phyloP scores from a whole-genome alignment of 768 basidiomycete genomes.

The Lactarius sp. region DNA sequence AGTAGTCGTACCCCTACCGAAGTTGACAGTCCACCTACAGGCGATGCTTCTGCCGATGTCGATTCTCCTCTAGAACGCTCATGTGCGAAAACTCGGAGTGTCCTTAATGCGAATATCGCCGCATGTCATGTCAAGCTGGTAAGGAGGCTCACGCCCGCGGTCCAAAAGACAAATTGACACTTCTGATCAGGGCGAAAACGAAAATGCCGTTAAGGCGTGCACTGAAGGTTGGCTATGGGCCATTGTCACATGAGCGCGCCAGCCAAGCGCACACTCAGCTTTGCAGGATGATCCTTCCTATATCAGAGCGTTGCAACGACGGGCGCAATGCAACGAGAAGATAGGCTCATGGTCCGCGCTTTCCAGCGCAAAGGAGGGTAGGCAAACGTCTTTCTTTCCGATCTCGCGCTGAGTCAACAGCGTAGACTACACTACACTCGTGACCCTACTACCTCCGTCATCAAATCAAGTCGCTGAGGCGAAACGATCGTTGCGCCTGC shows the following conservation, averaged over 20 bases:
- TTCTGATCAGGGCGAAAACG: constrained; percentile 18
- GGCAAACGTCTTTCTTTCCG: constrained; percentile 1
- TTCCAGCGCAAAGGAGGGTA: constrained; percentile 80
- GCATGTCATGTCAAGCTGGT: constrained; percentile 82
- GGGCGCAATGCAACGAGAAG: constrained; percentile 81
- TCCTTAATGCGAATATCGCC: constrained; percentile 82
- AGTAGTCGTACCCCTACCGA: constrained; percentile 29
- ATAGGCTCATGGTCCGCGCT: constrained; percentile 82
- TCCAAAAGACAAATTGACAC: background rate
- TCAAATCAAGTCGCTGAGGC: constrained; percentile 48
- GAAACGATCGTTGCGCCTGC: constrained; percentile 42
- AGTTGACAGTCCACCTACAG: constrained; percentile 21
- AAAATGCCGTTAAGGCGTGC: constrained; percentile 25
- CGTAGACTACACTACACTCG: constrained; percentile 74
- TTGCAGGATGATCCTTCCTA: constrained; percentile 83
- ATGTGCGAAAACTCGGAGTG: constrained; percentile 56
- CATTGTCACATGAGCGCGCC: background rate
- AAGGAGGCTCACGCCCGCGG: constrained; percentile 32
- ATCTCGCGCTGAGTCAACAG: background rate
- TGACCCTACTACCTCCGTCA: constrained; percentile 53
- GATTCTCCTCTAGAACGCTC: constrained; percentile 38
- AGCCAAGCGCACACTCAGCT: constrained; percentile 42
- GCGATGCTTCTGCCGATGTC: constrained; percentile 26
- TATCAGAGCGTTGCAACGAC: constrained; percentile 80
- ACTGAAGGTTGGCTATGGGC: constrained; percentile 19